A percentile compares a stretch with the other conserved stretches of the same genome.
Evolutionary conservation across 441 rosid species (phyloP).

Genomic region (Gossypium aridum): DNA sequence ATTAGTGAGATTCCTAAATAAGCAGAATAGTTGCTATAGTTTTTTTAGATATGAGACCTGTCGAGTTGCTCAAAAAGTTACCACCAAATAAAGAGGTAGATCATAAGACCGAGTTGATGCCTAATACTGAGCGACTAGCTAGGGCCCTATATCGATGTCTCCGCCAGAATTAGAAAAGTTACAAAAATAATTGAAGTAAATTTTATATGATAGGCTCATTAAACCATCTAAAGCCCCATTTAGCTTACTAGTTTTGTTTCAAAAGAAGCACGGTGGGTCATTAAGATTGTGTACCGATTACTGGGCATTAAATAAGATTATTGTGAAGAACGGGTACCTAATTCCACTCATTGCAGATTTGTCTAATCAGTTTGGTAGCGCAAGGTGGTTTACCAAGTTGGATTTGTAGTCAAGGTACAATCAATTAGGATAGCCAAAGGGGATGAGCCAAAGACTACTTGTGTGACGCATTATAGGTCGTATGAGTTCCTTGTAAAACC

Average conservation of each 20-base stretch:
- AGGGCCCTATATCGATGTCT: not conserved
- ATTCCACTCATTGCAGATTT: not conserved
- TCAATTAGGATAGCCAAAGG: not conserved
- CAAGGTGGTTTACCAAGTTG: not conserved
- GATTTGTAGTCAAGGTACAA: not conserved
- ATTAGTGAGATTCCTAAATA: not conserved
- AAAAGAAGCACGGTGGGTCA: not conserved
- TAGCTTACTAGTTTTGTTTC: not conserved
- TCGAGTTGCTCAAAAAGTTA: not conserved
- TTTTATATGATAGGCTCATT: not conserved
- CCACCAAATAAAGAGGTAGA: not conserved
- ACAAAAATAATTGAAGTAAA: not conserved
- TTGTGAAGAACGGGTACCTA: too few species aligned
- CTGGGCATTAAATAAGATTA: not conserved
- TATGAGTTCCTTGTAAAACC: not conserved
- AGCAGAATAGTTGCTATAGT: not conserved
- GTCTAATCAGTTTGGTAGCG: not conserved
- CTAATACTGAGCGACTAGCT: not conserved
- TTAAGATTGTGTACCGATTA: not conserved
- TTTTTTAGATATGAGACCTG: not conserved
- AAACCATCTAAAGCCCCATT: not conserved
- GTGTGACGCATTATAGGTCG: too few species aligned
- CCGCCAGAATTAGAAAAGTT: not conserved
- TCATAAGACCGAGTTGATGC: not conserved
- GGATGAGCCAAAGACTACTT: not conserved